Percentiles rank a stretch among this genome's conserved stretches.
phyloP scores from a whole-genome alignment of 495 filamentous ascomycete genomes.

The Terfezia boudieri region DNA sequence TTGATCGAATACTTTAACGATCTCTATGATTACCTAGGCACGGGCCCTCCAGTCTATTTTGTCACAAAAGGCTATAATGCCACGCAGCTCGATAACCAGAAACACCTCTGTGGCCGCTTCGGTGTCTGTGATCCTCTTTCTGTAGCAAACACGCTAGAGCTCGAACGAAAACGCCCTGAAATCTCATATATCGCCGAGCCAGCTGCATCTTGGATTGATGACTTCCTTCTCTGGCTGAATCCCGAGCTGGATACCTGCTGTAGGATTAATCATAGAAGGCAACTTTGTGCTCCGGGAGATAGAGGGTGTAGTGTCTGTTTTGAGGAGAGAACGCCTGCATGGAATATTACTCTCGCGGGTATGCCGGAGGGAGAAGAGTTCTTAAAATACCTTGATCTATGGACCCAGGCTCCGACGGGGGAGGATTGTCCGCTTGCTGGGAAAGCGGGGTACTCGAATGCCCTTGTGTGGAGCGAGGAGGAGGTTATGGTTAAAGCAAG shows the following conservation, averaged over 20 bases:
- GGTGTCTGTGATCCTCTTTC: slow-evolving; percentile 66
- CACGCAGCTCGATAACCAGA: slow-evolving; percentile 50
- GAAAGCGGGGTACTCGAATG: slow-evolving; percentile 63
- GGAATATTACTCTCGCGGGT: slow-evolving; percentile 69
- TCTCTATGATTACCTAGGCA: slow-evolving; percentile 72
- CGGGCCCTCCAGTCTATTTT: slow-evolving; percentile 89
- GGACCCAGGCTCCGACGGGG: slow-evolving; percentile 58
- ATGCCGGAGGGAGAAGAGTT: slow-evolving; percentile 91
- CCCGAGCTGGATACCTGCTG: slow-evolving; percentile 67
- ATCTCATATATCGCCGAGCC: slow-evolving; percentile 82
- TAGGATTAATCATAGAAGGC: slow-evolving; percentile 20
- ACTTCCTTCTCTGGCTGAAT: slow-evolving; percentile 89
- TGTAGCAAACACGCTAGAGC: slow-evolving; percentile 68
- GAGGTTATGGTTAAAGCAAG: slow-evolving; percentile 45
- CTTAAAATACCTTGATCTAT: slow-evolving; percentile 57
- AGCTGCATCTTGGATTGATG: slow-evolving; percentile 87
- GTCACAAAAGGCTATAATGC: slow-evolving; percentile 62
- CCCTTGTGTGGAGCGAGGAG: slow-evolving; percentile 54
- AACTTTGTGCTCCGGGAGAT: slow-evolving; percentile 26
- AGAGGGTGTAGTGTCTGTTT: slow-evolving; percentile 43
- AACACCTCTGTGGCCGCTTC: slow-evolving; percentile 76
- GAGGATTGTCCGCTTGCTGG: slow-evolving; percentile 72
- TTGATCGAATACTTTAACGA: slow-evolving; percentile 89
- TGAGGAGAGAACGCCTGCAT: slow-evolving; percentile 43
- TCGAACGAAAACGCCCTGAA: slow-evolving; percentile 75